Conservation (phyloP, 192 early-diverging fungal genomes). For the Backusella tuberculispora region DNA sequence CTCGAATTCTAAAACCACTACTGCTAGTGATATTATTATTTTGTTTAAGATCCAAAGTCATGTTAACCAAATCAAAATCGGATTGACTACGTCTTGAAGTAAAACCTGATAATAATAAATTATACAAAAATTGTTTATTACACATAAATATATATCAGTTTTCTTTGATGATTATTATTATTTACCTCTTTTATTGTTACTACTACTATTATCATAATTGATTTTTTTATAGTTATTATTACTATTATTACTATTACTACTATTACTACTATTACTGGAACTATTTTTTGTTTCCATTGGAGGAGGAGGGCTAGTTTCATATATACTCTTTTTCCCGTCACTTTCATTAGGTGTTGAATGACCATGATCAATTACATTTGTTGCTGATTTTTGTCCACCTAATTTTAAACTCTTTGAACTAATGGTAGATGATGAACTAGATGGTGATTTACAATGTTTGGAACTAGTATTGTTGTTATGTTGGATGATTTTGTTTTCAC, state of each 20-base stretch:
- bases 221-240: background rate
- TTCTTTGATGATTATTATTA: too few species aligned
- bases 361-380: constrained; percentile 5
- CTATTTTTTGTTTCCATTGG: background rate
- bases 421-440: constrained; percentile 1
- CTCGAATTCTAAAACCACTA: constrained; percentile 26
- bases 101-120: background rate
- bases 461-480: too few species aligned
- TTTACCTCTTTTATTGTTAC: too few species aligned
- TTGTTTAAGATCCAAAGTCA: background rate
- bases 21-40: background rate
- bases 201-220: background rate
- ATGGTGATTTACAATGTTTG: background rate
- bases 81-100: constrained; percentile 28
- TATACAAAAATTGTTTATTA: background rate
- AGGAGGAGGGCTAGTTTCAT: background rate
- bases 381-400: background rate
- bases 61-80: constrained; percentile 24
- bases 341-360: background rate
- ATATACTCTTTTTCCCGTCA: background rate
- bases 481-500: constrained; percentile 29
- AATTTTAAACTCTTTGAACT: constrained; percentile 12
- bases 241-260: background rate
- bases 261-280: background rate
- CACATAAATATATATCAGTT: background rate